These are phyloP conservation scores for Beta corolliflora DNA, from an alignment of 179 eudicot genomes.

Conservation along the genomic window DNA sequence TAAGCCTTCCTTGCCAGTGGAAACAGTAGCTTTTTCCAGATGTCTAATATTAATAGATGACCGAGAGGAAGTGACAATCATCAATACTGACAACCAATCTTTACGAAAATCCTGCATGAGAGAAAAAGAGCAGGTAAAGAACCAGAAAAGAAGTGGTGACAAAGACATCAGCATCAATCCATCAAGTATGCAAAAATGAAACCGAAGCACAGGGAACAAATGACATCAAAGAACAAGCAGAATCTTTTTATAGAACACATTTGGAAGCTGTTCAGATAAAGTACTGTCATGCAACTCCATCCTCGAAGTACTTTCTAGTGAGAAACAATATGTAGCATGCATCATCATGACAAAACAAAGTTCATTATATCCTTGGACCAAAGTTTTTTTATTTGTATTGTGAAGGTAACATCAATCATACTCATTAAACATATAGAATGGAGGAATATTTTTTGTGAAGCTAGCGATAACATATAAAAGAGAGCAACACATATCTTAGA, in stretches of 20 bases:
- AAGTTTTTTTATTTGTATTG: neutral
- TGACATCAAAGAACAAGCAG: neutral
- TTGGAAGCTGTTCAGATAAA: neutral
- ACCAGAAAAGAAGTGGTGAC: slow-evolving; percentile 1
- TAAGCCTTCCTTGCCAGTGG: slow-evolving; percentile 98
- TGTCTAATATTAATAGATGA: slow-evolving; percentile 95
- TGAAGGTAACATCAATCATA: neutral
- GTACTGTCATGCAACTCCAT: neutral
- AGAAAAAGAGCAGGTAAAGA: slow-evolving; percentile 22
- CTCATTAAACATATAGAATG: too few relatives aligned
- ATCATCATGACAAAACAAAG: neutral
- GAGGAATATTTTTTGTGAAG: too few relatives aligned
- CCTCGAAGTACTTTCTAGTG: neutral
- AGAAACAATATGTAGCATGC: neutral
- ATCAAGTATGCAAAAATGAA: neutral
- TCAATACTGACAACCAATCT: slow-evolving; percentile 91
- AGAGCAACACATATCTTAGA: too few relatives aligned
- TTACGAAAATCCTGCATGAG: slow-evolving; percentile 82
- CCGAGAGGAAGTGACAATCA: slow-evolving; percentile 96
- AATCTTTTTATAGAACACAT: neutral
- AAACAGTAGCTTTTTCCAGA: slow-evolving; percentile 97
- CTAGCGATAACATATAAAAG: too few relatives aligned
- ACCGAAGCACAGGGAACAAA: neutral
- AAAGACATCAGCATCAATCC: neutral
- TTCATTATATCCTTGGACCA: neutral